Evolutionary conservation across 1,284 basidiomycete genomes (phyloP).

Genomic region (Papiliotrema fonsecae): DNA sequence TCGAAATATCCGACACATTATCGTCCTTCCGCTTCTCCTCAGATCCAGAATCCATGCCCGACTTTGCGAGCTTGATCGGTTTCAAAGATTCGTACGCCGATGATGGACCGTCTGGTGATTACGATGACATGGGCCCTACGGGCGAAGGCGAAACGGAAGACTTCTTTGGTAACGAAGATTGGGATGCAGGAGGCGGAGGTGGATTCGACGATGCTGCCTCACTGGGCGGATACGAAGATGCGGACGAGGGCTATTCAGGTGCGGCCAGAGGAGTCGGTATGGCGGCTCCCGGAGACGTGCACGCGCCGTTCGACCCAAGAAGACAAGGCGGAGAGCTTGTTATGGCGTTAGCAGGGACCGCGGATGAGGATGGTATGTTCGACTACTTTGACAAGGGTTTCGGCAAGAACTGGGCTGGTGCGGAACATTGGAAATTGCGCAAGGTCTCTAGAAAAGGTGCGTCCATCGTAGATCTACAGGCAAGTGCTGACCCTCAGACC

Average conservation of each 20-base stretch:
- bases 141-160: slow-evolving; percentile 41
- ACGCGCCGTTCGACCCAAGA: slow-evolving; percentile 71
- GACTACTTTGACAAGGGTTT: slow-evolving; percentile 91
- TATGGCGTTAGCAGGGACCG: slow-evolving; percentile 71
- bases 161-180: slow-evolving; percentile 60
- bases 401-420: slow-evolving; percentile 95
- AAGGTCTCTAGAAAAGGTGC: slow-evolving; percentile 68
- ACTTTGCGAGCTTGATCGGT: slow-evolving; percentile 44
- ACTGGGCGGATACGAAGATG: slow-evolving; percentile 49
- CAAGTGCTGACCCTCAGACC: slow-evolving; percentile 10
- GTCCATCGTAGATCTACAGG: slow-evolving; percentile 29
- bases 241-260: slow-evolving; percentile 14
- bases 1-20: slow-evolving; percentile 73
- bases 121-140: slow-evolving; percentile 12
- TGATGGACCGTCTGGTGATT: background rate
- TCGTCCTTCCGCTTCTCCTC: slow-evolving; percentile 71
- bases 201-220: slow-evolving; percentile 48
- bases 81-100: slow-evolving; percentile 27
- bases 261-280: slow-evolving; percentile 46
- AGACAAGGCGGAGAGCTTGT: slow-evolving; percentile 68
- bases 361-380: slow-evolving; percentile 58
- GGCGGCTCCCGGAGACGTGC: slow-evolving; percentile 48
- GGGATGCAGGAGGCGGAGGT: slow-evolving; percentile 62
- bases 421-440: slow-evolving; percentile 94
- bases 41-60: slow-evolving; percentile 53